Conservation (phyloP, 495 filamentous ascomycete species). For the Choiromyces venosus region DNA sequence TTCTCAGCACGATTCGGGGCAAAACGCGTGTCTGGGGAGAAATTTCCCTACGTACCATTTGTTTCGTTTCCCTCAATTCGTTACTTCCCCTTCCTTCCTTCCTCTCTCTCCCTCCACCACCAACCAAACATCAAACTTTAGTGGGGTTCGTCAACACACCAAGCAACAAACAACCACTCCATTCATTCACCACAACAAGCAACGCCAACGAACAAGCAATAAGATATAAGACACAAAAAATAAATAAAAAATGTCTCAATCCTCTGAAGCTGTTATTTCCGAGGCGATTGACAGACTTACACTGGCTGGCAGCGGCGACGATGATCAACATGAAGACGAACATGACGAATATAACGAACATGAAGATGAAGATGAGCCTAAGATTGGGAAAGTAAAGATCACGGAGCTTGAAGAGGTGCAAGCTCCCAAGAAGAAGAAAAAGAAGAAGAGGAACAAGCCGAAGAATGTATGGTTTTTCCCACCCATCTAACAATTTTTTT, state of each 20-base stretch:
- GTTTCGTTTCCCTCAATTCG: neutral
- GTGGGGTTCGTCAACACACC: conserved; percentile 22
- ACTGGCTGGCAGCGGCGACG: too few species aligned
- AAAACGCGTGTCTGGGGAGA: neutral
- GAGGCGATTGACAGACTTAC: neutral
- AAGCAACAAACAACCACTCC: neutral
- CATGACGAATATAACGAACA: conserved; percentile 18
- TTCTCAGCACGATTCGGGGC: neutral
- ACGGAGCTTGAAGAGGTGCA: conserved; percentile 7
- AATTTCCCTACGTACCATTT: neutral
- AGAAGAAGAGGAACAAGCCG: conserved; percentile 26
- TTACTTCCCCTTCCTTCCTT: neutral
- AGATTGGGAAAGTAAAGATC: neutral
- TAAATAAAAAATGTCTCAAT: neutral
- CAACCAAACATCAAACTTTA: conserved; percentile 3
- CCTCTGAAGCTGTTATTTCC: neutral
- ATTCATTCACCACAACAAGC: neutral
- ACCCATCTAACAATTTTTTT: neutral
- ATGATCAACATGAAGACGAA: conserved; percentile 7
- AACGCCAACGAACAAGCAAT: neutral
- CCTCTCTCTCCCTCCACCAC: conserved; percentile 1
- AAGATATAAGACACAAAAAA: neutral
- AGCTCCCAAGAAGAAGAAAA: conserved; percentile 34
- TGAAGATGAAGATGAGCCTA: neutral
- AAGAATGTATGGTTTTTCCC: conserved; percentile 5